Evolutionary conservation across 805 yeast genomes (phyloP), one percentile per base, ranked within the genome.

Genomic region (Saccharomycopsis schoenii): DNA sequence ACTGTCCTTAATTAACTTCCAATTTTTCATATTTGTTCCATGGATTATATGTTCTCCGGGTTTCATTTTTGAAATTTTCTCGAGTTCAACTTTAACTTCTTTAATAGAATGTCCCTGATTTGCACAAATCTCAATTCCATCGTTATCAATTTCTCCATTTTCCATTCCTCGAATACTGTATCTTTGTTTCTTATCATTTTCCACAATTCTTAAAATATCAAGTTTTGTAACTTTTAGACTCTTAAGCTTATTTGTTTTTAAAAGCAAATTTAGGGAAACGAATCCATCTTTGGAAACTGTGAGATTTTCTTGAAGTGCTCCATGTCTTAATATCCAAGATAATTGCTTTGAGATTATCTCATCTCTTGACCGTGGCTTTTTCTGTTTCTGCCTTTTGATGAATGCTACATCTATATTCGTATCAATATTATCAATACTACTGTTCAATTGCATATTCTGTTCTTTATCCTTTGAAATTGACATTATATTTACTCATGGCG

Each of bases 51-150:
- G 69, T 0, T 65, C 47, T 0, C 88, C 94, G 56, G 83, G 74
- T 3, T 79, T 76, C 1, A 52, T 57, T 19, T 69, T 63, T n/a
- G 68, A 67, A 55, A 58, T 57, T 14, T 83, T 67, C 42, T 59
- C 69, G 36, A 82, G 71, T 36, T 78, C 76, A 21, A 74, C 78
- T 36, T 76, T 75, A 0, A 84, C 75, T 0, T 67, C 61, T 40
- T 71, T 69, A 4, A 93, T 73, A 0, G 96, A 84, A 71, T 94
- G 99, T 3, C 99, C 99, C 72, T 94, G 99, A 58, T 86, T 85
- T 2, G 99, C 98, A 69, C 97, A 83, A n/a, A 93, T 82, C 21
- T 25, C 24, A 25, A 21, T 42, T 1, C 24, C 12, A 12, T 15
- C 25, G 2, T 19, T 14, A 56, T 56, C 34, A 3, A 36, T 34